A percentile compares a stretch with the other conserved stretches of the same genome.
Evolutionary conservation across 371 early-diverging fungal genomes (phyloP).

Genomic region (Choanephora cucurbitarum): DNA sequence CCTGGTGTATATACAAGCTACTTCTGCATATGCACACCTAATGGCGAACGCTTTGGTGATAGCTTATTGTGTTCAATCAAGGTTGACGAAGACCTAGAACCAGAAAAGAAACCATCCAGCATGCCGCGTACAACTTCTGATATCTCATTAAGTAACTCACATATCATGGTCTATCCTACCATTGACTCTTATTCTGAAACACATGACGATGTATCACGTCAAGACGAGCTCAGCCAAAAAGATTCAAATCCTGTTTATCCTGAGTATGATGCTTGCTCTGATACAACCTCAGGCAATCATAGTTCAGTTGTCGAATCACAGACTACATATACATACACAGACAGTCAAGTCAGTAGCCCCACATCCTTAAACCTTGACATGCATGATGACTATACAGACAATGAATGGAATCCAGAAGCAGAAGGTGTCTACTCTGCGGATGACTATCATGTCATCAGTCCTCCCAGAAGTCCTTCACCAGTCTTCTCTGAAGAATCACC

Average conservation of each 20-base stretch:
- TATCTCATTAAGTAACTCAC: slow-evolving; percentile 6
- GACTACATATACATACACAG: slow-evolving; percentile 12
- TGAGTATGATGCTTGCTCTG: slow-evolving; percentile 7
- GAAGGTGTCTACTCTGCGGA: neutral
- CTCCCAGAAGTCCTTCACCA: neutral
- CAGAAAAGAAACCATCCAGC: neutral
- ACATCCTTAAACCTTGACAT: slow-evolving; percentile 9
- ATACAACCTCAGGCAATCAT: slow-evolving; percentile 2
- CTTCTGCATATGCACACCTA: slow-evolving; percentile 64
- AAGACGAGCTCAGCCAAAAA: too few relatives aligned
- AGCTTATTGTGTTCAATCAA: slow-evolving; percentile 65
- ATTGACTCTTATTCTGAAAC: slow-evolving; percentile 1
- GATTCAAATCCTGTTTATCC: too few relatives aligned
- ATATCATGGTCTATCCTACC: slow-evolving; percentile 17
- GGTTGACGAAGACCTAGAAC: slow-evolving; percentile 33
- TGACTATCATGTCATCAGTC: slow-evolving; percentile 8
- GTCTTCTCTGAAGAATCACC: neutral
- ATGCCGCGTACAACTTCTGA: neutral
- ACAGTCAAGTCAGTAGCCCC: slow-evolving; percentile 22
- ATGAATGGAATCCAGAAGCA: neutral
- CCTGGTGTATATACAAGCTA: slow-evolving; percentile 64
- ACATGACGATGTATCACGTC: neutral
- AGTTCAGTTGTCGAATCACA: slow-evolving; percentile 1
- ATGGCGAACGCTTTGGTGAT: slow-evolving; percentile 68
- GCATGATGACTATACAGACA: slow-evolving; percentile 2